Evolutionary conservation across 2,329 filamentous ascomycete genomes (phyloP).

Genomic region (Diaporthe capsici): DNA sequence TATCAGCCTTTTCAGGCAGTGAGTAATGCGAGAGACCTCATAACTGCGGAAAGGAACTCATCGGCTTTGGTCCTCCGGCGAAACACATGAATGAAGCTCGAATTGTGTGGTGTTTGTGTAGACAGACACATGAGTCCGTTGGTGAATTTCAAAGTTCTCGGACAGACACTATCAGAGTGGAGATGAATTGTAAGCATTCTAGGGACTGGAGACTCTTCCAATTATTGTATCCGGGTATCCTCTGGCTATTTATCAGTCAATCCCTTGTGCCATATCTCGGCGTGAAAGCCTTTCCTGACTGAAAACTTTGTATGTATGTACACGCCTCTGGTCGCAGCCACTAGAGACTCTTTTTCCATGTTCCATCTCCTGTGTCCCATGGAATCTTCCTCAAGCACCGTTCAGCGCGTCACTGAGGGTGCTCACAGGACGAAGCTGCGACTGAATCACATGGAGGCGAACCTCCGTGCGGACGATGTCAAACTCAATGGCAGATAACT

Average conservation of each 20-base stretch:
- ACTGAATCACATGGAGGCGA: neutral
- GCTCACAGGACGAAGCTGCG: neutral
- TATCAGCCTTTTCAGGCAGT: neutral
- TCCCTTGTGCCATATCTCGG: too few relatives aligned
- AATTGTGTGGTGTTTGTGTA: neutral
- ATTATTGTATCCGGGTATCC: neutral
- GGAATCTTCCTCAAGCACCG: neutral
- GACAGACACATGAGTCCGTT: too few relatives aligned
- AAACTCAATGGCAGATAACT: neutral
- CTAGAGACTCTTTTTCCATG: neutral
- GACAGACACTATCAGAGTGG: neutral
- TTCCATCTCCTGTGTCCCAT: neutral
- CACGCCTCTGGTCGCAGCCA: neutral
- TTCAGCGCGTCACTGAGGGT: neutral
- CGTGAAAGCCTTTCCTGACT: neutral
- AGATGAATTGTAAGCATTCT: neutral
- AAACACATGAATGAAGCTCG: too few relatives aligned
- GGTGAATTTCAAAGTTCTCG: neutral
- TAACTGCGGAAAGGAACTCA: neutral
- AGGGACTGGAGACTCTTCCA: neutral
- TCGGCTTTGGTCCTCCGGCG: neutral
- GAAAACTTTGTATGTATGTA: neutral
- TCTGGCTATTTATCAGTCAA: neutral
- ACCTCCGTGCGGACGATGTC: neutral
- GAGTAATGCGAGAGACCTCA: neutral